Conservation (phyloP, 2,329 filamentous ascomycete genomes). For the Paraconiothyrium sp. region DNA sequence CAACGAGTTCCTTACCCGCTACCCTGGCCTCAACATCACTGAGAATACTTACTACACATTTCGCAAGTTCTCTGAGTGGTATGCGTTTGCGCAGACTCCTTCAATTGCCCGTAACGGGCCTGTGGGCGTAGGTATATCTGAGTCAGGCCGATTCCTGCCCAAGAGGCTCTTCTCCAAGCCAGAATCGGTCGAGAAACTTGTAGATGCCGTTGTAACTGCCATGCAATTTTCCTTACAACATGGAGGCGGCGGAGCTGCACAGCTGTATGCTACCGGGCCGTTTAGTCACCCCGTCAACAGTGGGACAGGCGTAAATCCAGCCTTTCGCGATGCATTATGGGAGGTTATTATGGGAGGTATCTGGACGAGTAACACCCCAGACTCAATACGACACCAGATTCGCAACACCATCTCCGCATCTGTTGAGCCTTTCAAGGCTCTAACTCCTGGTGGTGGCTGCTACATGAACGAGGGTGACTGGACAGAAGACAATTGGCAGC, state of each 20-base stretch:
- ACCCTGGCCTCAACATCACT: constrained; percentile 44
- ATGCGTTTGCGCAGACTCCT: constrained; percentile 40
- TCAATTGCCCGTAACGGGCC: constrained; percentile 44
- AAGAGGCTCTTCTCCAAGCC: constrained; percentile 36
- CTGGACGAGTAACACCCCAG: constrained; percentile 37
- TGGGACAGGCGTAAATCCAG: constrained; percentile 44
- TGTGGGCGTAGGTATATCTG: constrained; percentile 45
- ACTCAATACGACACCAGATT: constrained; percentile 30
- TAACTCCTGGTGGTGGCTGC: constrained; percentile 48
- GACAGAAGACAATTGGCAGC: constrained; percentile 46
- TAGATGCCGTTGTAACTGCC: constrained; percentile 41
- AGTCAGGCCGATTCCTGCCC: constrained; percentile 47
- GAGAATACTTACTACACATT: constrained; percentile 46
- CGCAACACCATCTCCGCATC: constrained; percentile 43
- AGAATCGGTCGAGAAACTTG: constrained; percentile 33
- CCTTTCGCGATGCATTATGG: constrained; percentile 46
- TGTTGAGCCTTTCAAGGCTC: constrained; percentile 42
- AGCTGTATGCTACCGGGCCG: constrained; percentile 49
- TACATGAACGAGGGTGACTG: constrained; percentile 50
- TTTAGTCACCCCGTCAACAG: constrained; percentile 42
- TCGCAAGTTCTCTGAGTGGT: constrained; percentile 43
- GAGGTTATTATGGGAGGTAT: constrained; percentile 45
- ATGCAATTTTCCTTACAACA: constrained; percentile 44
- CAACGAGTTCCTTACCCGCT: constrained; percentile 39
- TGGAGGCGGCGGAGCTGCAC: constrained; percentile 38